phyloP scores from a whole-genome alignment of 768 basidiomycete species.

The Amylocystis lapponica region DNA sequence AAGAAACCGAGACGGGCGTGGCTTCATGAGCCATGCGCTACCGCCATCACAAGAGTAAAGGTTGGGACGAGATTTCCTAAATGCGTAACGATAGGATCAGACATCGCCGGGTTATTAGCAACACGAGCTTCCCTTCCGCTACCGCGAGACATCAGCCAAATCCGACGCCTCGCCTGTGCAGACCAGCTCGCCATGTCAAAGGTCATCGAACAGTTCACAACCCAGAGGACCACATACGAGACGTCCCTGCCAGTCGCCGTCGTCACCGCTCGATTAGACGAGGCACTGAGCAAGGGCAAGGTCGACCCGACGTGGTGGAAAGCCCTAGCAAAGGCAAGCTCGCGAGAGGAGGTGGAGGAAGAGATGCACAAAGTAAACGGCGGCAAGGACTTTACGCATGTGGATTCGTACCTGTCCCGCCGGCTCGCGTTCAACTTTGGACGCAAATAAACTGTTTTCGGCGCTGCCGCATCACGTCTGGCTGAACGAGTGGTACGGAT shows the following conservation, averaged over 20 bases:
- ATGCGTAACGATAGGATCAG: no score
- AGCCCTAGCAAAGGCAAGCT: conserved; percentile 16
- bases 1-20: no score
- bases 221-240: conserved; percentile 38
- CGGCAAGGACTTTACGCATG: conserved; percentile 42
- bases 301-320: conserved; percentile 23
- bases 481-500: conserved; percentile 4
- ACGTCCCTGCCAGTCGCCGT: conserved; percentile 34
- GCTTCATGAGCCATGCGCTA: no score
- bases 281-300: conserved; percentile 34
- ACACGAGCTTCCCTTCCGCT: no score
- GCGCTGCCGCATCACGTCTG: conserved; percentile 7
- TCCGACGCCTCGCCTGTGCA: no score
- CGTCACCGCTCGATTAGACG: conserved; percentile 40
- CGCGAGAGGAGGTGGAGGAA: conserved; percentile 33
- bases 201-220: conserved; percentile 21
- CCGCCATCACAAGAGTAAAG: no score
- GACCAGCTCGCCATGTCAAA: no score
- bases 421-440: no score
- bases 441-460: no score
- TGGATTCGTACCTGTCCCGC: conserved; percentile 1
- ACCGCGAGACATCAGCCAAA: no score
- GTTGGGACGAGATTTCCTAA: no score
- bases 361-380: conserved; percentile 26
- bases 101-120: no score